Evolutionary conservation across 257 asterid species (phyloP).

Genomic region (Solanum chiquidenum): DNA sequence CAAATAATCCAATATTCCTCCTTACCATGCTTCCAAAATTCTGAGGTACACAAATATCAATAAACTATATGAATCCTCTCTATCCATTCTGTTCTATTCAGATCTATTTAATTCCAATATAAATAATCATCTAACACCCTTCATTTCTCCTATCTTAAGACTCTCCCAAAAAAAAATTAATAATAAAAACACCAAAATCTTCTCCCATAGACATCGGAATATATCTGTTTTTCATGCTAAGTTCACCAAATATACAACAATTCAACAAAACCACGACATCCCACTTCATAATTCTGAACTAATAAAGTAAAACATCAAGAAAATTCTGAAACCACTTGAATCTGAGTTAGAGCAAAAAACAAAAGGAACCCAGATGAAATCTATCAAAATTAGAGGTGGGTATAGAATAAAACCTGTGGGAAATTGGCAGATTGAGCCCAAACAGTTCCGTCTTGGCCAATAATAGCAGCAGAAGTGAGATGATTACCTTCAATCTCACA

Average conservation of each 20-base stretch:
- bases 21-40: background rate
- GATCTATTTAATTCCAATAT: background rate
- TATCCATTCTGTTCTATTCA: background rate
- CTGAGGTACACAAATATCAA: background rate
- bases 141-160: background rate
- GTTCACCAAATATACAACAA: background rate
- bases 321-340: background rate
- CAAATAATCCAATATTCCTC: background rate
- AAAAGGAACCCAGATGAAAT: background rate
- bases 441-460: slow-evolving; percentile 22
- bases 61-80: background rate
- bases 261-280: background rate
- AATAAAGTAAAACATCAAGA: background rate
- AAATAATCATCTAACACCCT: background rate
- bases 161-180: background rate
- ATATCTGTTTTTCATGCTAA: background rate
- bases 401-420: slow-evolving; percentile 14
- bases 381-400: background rate
- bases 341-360: background rate
- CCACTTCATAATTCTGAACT: background rate
- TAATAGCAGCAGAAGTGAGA: slow-evolving; percentile 23
- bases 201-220: background rate
- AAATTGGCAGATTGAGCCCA: slow-evolving; percentile 22
- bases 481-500: slow-evolving; percentile 28
- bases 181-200: background rate